These are phyloP conservation scores for Xerocomellus amylosporus DNA, from an alignment of 768 basidiomycete species.

Conservation along the genomic window DNA sequence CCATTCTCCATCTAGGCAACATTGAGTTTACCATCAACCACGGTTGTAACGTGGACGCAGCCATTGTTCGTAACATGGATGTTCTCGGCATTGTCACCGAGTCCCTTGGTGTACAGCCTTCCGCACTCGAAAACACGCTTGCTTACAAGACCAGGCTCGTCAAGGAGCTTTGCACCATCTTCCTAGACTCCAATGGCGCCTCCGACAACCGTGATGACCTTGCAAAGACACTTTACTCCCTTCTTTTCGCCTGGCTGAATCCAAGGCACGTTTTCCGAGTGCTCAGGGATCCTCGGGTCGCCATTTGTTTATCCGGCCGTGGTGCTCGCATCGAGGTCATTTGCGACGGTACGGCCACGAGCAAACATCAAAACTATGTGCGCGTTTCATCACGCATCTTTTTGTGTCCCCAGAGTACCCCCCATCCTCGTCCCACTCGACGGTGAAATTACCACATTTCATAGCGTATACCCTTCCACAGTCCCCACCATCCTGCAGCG, in stretches of 20 bases:
- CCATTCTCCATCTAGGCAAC: constrained; percentile 95
- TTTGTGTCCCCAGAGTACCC: constrained; percentile 87
- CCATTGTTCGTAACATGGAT: constrained; percentile 85
- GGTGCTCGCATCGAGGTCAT: too few relatives aligned
- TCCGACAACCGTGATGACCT: constrained; percentile 93
- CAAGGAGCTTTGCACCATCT: constrained; percentile 95
- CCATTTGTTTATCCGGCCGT: too few relatives aligned
- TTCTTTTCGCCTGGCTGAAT: constrained; percentile 94
- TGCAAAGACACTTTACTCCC: constrained; percentile 88
- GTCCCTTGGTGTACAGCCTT: constrained; percentile 79
- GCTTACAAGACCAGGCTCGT: constrained; percentile 92
- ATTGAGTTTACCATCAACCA: constrained; percentile 88
- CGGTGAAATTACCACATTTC: constrained; percentile 48
- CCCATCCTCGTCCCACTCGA: constrained; percentile 38
- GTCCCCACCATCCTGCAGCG: constrained; percentile 53
- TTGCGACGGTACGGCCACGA: constrained; percentile 57
- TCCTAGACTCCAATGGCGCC: constrained; percentile 92
- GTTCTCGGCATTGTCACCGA: constrained; percentile 84
- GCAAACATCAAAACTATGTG: constrained; percentile 61
- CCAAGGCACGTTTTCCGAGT: too few relatives aligned
- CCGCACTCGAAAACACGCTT: constrained; percentile 72
- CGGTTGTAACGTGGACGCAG: constrained; percentile 83
- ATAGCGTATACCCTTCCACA: constrained; percentile 59
- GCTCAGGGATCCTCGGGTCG: too few relatives aligned
- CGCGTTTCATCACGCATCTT: constrained; percentile 77